Conservation (phyloP, 1,284 basidiomycete species). For the Trichosporon sp. region DNA sequence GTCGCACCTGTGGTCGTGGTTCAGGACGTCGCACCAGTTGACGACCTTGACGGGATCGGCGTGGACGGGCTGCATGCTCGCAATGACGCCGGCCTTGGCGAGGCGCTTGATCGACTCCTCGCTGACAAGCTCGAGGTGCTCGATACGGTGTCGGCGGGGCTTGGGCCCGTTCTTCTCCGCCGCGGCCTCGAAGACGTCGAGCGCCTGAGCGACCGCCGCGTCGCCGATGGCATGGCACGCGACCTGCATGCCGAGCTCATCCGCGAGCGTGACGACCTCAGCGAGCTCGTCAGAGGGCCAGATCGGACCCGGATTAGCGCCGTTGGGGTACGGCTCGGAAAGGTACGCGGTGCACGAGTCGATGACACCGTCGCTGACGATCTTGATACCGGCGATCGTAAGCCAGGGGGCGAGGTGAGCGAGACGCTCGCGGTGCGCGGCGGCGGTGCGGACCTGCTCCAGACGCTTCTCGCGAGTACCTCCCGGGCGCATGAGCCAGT, state of each 20-base stretch:
- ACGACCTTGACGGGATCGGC: slow-evolving; percentile 42
- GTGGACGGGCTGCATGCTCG: slow-evolving; percentile 47
- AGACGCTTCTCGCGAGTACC: slow-evolving; percentile 32
- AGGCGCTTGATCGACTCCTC: slow-evolving; percentile 37
- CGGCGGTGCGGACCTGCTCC: slow-evolving; percentile 33
- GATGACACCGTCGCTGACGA: slow-evolving; percentile 46
- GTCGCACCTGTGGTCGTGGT: slow-evolving; percentile 38
- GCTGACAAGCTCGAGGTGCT: slow-evolving; percentile 44
- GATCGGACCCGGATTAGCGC: slow-evolving; percentile 38
- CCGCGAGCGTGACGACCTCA: slow-evolving; percentile 38
- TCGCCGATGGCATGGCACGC: slow-evolving; percentile 48
- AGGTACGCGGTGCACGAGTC: slow-evolving; percentile 46
- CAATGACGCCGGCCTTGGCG: slow-evolving; percentile 37
- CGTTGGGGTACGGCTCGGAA: slow-evolving; percentile 40
- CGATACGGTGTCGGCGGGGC: slow-evolving; percentile 37
- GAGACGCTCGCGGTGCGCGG: slow-evolving; percentile 35
- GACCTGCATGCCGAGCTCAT: slow-evolving; percentile 41
- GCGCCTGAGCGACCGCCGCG: slow-evolving; percentile 42
- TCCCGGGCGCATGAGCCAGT: slow-evolving; percentile 38
- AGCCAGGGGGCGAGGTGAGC: slow-evolving; percentile 31
- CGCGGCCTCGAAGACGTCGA: slow-evolving; percentile 42
- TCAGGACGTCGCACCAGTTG: slow-evolving; percentile 39
- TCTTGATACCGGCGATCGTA: slow-evolving; percentile 43
- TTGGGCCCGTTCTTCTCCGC: slow-evolving; percentile 33
- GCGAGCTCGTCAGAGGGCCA: slow-evolving; percentile 39